These are phyloP conservation scores for Saitozyma podzolica DNA, from an alignment of 768 basidiomycete species.

Conservation along the genomic window DNA sequence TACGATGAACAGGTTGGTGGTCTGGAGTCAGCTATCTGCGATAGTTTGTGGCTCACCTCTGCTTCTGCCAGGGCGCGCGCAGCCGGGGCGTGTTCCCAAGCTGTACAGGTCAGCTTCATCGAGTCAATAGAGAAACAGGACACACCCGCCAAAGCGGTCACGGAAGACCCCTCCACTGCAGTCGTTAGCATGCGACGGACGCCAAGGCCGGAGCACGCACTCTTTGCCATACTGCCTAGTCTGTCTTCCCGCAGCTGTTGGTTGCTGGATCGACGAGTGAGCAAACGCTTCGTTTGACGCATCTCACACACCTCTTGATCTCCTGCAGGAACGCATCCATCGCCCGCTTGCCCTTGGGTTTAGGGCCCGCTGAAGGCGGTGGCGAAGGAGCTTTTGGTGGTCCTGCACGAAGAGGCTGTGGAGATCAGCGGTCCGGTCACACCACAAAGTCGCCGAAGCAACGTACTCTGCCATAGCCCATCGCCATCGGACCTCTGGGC, in stretches of 20 bases:
- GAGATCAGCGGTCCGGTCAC: conserved; percentile 4
- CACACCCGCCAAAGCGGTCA: conserved; percentile 85
- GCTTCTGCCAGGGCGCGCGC: conserved; percentile 86
- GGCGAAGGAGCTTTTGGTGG: conserved; percentile 61
- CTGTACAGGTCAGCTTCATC: conserved; percentile 51
- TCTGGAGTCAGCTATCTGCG: conserved; percentile 58
- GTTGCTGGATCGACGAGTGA: conserved; percentile 62
- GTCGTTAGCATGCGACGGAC: conserved; percentile 6
- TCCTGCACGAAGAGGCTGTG: neutral
- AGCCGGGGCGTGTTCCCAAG: conserved; percentile 87
- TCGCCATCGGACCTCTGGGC: conserved; percentile 22
- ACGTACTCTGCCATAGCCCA: conserved; percentile 18
- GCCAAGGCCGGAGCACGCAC: conserved; percentile 21
- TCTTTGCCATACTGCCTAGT: conserved; percentile 55
- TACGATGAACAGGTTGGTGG: conserved; percentile 90
- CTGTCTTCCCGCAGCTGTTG: conserved; percentile 88
- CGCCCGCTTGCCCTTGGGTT: conserved; percentile 88
- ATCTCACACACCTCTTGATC: conserved; percentile 72
- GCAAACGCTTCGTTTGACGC: too few species aligned
- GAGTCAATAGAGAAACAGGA: neutral
- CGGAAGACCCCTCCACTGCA: conserved; percentile 61
- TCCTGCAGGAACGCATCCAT: conserved; percentile 97
- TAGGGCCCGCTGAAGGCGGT: conserved; percentile 58
- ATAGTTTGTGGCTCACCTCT: conserved; percentile 59
- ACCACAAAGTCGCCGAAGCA: neutral